Conservation (phyloP, 2,329 filamentous ascomycete genomes). For the Clonostachys chloroleuca region DNA sequence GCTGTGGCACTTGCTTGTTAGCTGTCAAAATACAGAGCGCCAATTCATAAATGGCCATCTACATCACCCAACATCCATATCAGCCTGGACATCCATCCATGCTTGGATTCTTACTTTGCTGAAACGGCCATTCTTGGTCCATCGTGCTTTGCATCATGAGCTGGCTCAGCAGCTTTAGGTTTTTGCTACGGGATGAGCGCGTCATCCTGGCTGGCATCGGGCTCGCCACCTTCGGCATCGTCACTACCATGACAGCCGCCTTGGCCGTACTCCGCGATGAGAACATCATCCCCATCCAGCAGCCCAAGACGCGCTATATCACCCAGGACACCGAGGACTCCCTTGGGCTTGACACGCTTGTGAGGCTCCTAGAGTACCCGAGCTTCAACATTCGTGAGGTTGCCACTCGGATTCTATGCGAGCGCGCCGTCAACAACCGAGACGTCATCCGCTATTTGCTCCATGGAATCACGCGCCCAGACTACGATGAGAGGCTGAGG, state of each 20-base stretch:
- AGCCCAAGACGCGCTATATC: constrained; percentile 68
- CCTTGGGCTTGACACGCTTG: constrained; percentile 60
- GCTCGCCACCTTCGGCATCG: constrained; percentile 53
- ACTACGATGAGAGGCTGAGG: constrained; percentile 54
- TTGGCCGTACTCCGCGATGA: constrained; percentile 58
- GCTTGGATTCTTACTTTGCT: too few species aligned
- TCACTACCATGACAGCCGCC: constrained; percentile 51
- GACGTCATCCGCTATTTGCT: constrained; percentile 45
- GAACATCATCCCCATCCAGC: constrained; percentile 60
- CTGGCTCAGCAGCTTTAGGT: constrained; percentile 18
- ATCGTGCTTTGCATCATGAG: constrained; percentile 26
- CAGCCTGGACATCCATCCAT: too few species aligned
- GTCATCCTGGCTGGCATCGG: constrained; percentile 48
- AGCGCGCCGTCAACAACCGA: constrained; percentile 54
- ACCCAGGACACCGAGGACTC: constrained; percentile 73
- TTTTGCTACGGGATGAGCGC: constrained; percentile 42
- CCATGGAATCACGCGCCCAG: constrained; percentile 52
- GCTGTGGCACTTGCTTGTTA: too few species aligned
- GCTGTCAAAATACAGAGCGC: too few species aligned
- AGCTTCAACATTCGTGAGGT: constrained; percentile 71
- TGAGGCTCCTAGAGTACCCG: constrained; percentile 64
- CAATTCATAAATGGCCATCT: too few species aligned
- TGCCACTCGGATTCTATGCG: constrained; percentile 53
- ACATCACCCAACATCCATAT: too few species aligned
- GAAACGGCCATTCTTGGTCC: not conserved